phyloP scores from a whole-genome alignment of 345 rosid species.

The Schrenkiella parvula region DNA sequence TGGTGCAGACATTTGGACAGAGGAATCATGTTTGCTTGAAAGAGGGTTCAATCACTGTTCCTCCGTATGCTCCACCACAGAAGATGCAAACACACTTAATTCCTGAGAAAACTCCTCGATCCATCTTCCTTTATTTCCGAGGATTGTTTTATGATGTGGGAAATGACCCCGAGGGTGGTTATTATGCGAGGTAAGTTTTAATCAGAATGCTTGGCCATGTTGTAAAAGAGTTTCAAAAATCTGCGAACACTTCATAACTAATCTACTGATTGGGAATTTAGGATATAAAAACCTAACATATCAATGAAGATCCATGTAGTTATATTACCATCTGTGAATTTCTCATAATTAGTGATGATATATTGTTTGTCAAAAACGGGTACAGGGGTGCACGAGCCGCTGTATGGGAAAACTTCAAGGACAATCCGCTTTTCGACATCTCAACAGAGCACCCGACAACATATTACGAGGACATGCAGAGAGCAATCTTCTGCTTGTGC shows the following conservation, averaged over 20 bases:
- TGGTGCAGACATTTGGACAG: conserved; percentile 98
- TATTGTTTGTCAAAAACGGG: conserved; percentile 9
- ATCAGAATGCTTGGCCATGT: background rate
- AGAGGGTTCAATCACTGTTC: conserved; percentile 91
- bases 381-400: conserved; percentile 97
- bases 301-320: background rate
- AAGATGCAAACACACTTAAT: conserved; percentile 91
- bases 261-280: background rate
- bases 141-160: conserved; percentile 97
- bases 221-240: background rate
- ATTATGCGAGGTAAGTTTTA: conserved; percentile 78
- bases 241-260: background rate
- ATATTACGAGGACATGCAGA: conserved; percentile 96
- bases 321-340: background rate
- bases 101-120: conserved; percentile 79
- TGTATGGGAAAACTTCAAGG: conserved; percentile 99
- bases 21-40: conserved; percentile 94
- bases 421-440: conserved; percentile 91
- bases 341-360: background rate
- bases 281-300: background rate
- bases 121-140: conserved; percentile 93
- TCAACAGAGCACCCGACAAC: conserved; percentile 97
- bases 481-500: conserved; percentile 93
- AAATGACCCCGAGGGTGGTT: conserved; percentile 99
- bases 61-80: conserved; percentile 98